Conservation (phyloP, 176 grass and related monocot species). For the Triticum monococcum region DNA sequence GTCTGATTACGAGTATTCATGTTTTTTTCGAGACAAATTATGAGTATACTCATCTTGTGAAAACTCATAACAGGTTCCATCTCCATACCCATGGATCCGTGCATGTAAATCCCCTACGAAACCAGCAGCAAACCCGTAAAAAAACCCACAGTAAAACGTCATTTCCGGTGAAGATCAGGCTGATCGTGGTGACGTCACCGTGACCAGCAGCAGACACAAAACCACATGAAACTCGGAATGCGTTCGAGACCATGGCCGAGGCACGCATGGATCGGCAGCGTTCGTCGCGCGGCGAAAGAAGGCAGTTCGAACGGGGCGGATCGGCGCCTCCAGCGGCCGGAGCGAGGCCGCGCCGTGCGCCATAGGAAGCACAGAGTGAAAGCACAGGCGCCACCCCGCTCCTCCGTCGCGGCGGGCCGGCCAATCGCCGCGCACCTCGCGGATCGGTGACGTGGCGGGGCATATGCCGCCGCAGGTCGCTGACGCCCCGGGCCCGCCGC, state of each 20-base stretch:
- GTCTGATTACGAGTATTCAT: no score
- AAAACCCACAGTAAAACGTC: no score
- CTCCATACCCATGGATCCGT: no score
- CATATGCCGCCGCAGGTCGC: accelerated
- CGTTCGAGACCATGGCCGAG: accelerated
- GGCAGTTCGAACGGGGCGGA: neutral
- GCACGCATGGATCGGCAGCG: neutral
- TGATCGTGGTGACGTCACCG: neutral
- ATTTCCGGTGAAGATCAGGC: neutral
- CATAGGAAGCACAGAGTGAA: constrained; percentile 18
- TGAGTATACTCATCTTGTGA: no score
- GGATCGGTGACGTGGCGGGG: constrained; percentile 70
- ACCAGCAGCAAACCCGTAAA: no score
- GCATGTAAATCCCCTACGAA: no score
- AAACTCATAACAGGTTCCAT: no score
- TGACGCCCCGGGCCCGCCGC: neutral
- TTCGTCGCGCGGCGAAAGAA: neutral
- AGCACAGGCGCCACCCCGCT: neutral
- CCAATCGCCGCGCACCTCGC: constrained; percentile 36
- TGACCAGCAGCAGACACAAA: accelerated
- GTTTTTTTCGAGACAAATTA: no score
- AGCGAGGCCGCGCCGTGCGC: neutral
- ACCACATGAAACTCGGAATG: neutral
- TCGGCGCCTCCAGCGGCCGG: neutral
- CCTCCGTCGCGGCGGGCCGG: neutral